Evolutionary conservation across 139 green algal genomes (phyloP), one percentile per base, ranked within the genome.

Genomic region (Chlorella sorokiniana): DNA sequence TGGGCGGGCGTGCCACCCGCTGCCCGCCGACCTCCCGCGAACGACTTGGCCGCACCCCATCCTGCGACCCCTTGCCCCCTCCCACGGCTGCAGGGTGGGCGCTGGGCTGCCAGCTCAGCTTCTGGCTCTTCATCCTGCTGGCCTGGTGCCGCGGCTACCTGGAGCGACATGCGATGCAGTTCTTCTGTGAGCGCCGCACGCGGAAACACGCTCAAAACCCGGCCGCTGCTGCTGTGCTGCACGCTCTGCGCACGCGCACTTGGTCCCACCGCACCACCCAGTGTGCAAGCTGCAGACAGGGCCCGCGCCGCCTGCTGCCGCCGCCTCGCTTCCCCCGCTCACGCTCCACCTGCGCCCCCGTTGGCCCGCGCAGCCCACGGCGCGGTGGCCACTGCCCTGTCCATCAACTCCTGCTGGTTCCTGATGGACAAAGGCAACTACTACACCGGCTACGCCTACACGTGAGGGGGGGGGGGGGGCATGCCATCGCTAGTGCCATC

Each of bases 401-500:
- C 22, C 51, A 35, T 78, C 33, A 48, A 37, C 7, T 23, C 71
- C 16, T 41, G 44, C 22, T 25, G 45, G 35, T 20, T 29, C n/a
- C 37, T 78, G 44, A 78, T 78, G 71, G 54, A 65, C 4, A 42
- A 78, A 3, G 35, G 48, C 45, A 65, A 65, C 51, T 78, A 68
- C 51, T 78, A 78, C 71, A 65, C 51, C 4, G 71, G 48, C 51
- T 42, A 48, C 1, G 71, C 54, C 33, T 78, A 51, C 23, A 65
- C 56, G 56, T 65, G 45, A 78, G 71, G 42, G 44, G 44, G 69
- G 1, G 1, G 2, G 23, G 4, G n/a, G n/a, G n/a, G n/a, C n/a
- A n/a, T n/a, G n/a, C n/a, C n/a, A n/a, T n/a, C n/a, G n/a, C n/a
- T n/a, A n/a, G n/a, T n/a, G n/a, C n/a, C n/a, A n/a, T n/a, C n/a